Percentiles rank a stretch among this genome's conserved stretches.
Evolutionary conservation across 495 filamentous ascomycete genomes (phyloP).

Genomic region (Elasticomyces elasticus): DNA sequence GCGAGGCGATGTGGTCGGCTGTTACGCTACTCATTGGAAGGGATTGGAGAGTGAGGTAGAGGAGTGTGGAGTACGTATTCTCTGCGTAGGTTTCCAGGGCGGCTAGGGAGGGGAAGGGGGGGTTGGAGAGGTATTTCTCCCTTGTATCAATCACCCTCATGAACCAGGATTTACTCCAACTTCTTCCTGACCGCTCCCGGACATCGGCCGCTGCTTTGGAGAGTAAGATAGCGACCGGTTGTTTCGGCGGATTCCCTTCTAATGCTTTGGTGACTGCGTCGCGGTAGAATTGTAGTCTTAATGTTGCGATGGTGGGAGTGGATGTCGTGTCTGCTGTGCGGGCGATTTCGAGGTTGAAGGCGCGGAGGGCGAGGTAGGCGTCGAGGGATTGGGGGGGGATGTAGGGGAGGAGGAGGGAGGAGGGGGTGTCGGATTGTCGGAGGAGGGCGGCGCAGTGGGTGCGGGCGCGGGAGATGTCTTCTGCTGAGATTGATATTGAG

Average conservation of each 20-base stretch:
- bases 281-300: constrained; percentile 93
- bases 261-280: constrained; percentile 69
- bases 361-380: constrained; percentile 81
- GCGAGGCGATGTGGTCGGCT: constrained; percentile 85
- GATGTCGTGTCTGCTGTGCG: constrained; percentile 79
- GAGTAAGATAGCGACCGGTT: constrained; percentile 82
- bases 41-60: constrained; percentile 75
- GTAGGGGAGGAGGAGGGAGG: constrained; percentile 76
- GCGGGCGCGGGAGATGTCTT: constrained; percentile 7
- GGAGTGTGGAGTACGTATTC: constrained; percentile 84
- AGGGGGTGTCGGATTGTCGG: constrained; percentile 77
- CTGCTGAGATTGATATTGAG: constrained; percentile 5
- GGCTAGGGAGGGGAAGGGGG: constrained; percentile 63
- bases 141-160: constrained; percentile 64
- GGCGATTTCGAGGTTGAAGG: constrained; percentile 85
- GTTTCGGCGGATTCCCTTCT: constrained; percentile 65
- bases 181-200: constrained; percentile 41
- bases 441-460: constrained; percentile 9
- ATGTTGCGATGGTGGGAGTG: constrained; percentile 64
- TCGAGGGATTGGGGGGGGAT: constrained; percentile 60
- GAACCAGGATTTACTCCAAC: constrained; percentile 72
- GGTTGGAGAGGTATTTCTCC: constrained; percentile 74
- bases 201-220: constrained; percentile 58
- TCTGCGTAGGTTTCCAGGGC: constrained; percentile 82
- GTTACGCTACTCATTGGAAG: constrained; percentile 67